Evolutionary conservation across 116 monocot genomes (phyloP), one percentile per base, ranked within the genome.

Genomic region (Thalassia testudinum): DNA sequence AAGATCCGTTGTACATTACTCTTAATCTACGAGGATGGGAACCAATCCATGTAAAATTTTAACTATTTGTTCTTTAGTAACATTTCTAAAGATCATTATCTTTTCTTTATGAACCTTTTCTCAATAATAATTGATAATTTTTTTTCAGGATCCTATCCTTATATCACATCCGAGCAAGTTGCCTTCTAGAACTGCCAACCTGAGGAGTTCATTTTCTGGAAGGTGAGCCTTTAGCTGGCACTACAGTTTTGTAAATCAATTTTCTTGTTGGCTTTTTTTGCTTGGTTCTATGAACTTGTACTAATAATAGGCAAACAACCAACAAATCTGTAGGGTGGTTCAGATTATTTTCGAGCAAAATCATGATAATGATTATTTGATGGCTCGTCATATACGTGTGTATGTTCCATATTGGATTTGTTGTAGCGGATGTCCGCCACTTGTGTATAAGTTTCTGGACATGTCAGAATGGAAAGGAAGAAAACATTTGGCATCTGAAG

Each of bases 381-480:
- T 74, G 26, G 62, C 82, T 52, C 79, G 70, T 34, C 50, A 37
- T 44, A 52, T 88, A 56, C 72, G 77, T 60, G 72, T 85, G 24
- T 88, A 88, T 72, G 95, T 64, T 58, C 85, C 95, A 43, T 95
- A 68, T 70, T 95, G 95, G 95, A 76, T 95, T 64, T 69, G 75
- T 52, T 75, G 73, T 77, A 67, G 72, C 47, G 72, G 79, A 85
- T 81, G 80, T 42, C 95, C 95, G 16, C 82, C 95, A 43, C 76
- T 95, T 62, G 66, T 26, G 8, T 80, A 70, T 61, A 68, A 30
- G 29, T 18, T 95, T 18, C 18, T 77, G 0, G 74, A 81, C 59
- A 56, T 72, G 28, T 71, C 78, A 50, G 65, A 67, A 25, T 71
- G 48, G 58, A 85, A 64, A 68, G 72, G 79, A 2, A 72, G 52